Evolutionary conservation across 352 stramenopile species (phyloP).

Genomic region (Globisporangium irregulare): DNA sequence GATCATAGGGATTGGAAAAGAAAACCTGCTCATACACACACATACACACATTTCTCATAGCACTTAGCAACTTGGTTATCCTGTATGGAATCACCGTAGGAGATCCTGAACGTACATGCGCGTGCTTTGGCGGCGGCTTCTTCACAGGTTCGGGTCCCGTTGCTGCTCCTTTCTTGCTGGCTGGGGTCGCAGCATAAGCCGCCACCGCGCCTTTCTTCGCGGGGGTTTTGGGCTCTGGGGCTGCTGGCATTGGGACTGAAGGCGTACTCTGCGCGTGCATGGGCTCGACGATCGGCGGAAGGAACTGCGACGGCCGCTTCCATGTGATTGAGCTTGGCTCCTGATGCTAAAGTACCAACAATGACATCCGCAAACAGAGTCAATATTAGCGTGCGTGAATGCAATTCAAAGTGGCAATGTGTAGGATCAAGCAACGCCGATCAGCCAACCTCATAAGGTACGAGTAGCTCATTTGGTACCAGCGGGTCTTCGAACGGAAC

Average conservation of each 20-base stretch:
- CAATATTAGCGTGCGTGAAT: not conserved
- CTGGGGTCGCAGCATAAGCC: conserved; percentile 4
- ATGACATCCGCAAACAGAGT: not conserved
- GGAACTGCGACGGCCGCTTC: conserved; percentile 62
- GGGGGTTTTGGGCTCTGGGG: conserved; percentile 27
- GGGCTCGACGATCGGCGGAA: conserved; percentile 44
- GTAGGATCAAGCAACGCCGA: not conserved
- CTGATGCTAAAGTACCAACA: not conserved
- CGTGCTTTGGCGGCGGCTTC: conserved; percentile 39
- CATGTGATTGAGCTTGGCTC: conserved; percentile 30
- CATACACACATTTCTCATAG: not conserved
- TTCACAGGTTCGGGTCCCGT: conserved; percentile 41
- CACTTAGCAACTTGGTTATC: no score
- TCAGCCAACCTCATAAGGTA: conserved; percentile 24
- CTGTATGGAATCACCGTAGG: no score
- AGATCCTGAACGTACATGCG: conserved; percentile 29
- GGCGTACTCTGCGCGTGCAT: conserved; percentile 8
- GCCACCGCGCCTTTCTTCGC: conserved; percentile 26
- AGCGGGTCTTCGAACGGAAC: conserved; percentile 45
- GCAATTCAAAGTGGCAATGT: not conserved
- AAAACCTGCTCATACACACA: conserved; percentile 24
- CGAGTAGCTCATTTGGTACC: conserved; percentile 21
- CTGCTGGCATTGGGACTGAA: conserved; percentile 15
- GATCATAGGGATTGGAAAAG: conserved; percentile 21
- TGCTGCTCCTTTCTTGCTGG: conserved; percentile 35